These are phyloP conservation scores for Geotrichum aggregatum DNA, from an alignment of 1,139 yeast species.

Conservation along the genomic window DNA sequence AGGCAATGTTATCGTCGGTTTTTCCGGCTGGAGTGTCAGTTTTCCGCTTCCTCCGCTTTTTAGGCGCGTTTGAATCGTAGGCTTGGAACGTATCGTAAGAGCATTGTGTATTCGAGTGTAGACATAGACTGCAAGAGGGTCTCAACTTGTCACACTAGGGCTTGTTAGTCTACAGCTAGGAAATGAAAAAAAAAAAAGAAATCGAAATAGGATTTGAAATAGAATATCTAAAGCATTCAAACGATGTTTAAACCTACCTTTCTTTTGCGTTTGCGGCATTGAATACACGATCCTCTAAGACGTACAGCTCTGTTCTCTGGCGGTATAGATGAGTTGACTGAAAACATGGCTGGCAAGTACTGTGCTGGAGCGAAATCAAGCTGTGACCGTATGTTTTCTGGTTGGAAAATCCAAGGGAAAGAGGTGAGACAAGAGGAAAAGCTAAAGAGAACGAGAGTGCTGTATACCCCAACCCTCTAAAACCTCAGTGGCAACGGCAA, in stretches of 20 bases:
- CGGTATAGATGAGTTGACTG: conserved; percentile 8
- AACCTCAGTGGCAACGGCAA: not conserved
- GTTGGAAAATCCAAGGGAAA: too few species aligned
- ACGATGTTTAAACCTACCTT: too few species aligned
- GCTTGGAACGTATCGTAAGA: conserved; percentile 21
- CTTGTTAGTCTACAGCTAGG: not conserved
- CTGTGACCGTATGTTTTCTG: too few species aligned
- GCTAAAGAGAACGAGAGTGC: not conserved
- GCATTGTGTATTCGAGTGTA: conserved; percentile 18
- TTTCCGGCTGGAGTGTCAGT: not conserved
- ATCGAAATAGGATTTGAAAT: not conserved
- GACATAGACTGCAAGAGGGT: conserved; percentile 20
- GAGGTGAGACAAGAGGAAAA: not conserved
- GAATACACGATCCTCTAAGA: conserved; percentile 22
- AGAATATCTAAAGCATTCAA: not conserved
- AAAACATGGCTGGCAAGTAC: too few species aligned
- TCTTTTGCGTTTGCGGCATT: conserved; percentile 21
- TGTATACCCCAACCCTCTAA: not conserved
- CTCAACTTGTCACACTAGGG: conserved; percentile 18
- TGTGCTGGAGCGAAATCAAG: not conserved
- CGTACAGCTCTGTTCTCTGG: conserved; percentile 17
- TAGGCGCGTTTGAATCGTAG: conserved; percentile 17
- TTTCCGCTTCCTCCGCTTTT: conserved; percentile 13
- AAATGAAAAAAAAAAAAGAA: not conserved
- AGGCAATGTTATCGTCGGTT: not conserved